Percentiles rank a stretch among this genome's conserved stretches.
Conservation (phyloP, 2,329 filamentous ascomycete genomes). For the Fusarium sublunatum region DNA sequence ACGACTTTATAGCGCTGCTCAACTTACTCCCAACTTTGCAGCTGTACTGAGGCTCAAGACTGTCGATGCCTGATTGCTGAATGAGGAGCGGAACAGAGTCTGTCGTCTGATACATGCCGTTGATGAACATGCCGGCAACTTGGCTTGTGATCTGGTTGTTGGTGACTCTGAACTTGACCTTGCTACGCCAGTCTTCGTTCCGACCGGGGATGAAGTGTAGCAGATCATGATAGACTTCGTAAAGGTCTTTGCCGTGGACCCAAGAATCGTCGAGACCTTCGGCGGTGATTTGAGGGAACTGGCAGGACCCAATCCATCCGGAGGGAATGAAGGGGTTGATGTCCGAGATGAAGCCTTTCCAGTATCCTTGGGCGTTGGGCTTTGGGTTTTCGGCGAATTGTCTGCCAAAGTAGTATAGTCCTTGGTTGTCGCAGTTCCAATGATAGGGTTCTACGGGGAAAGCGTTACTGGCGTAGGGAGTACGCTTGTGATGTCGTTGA, state of each 20-base stretch:
- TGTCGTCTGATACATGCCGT: conserved; percentile 71
- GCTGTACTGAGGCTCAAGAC: conserved; percentile 77
- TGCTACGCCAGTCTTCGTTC: conserved; percentile 55
- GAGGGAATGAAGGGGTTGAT: conserved; percentile 74
- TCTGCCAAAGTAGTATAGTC: conserved; percentile 75
- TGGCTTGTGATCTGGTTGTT: conserved; percentile 87
- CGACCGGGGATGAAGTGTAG: conserved; percentile 72
- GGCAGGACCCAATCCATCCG: conserved; percentile 79
- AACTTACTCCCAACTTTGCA: conserved; percentile 65
- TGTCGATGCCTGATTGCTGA: conserved; percentile 70
- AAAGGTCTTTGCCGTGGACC: conserved; percentile 81
- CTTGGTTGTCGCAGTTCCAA: conserved; percentile 79
- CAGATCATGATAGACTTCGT: conserved; percentile 77
- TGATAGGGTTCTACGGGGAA: conserved; percentile 78
- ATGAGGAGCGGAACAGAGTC: conserved; percentile 60
- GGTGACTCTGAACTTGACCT: conserved; percentile 76
- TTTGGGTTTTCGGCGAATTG: conserved; percentile 60
- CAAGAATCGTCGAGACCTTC: conserved; percentile 78
- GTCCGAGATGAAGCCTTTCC: conserved; percentile 69
- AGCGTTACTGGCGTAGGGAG: conserved; percentile 80
- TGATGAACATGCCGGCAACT: conserved; percentile 79
- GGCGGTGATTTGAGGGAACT: conserved; percentile 83
- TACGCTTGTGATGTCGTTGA: conserved; percentile 87
- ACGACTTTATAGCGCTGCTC: conserved; percentile 58
- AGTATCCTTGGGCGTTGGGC: conserved; percentile 68